phyloP scores from a whole-genome alignment of 345 rosid genomes.

The Eucalyptus polybractea region DNA sequence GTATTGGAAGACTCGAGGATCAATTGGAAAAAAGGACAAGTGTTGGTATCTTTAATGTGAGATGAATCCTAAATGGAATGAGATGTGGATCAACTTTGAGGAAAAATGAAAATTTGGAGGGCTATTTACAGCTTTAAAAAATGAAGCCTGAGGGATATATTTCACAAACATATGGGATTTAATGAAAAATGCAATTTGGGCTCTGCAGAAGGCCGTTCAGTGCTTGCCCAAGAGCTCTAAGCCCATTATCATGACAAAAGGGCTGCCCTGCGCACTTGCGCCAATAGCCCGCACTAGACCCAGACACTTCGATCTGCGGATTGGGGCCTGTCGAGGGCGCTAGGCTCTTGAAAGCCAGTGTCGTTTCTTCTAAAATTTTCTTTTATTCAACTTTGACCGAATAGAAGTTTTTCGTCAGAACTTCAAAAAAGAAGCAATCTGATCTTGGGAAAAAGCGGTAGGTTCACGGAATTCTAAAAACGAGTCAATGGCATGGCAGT shows the following conservation, averaged over 20 bases:
- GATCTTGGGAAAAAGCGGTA: neutral
- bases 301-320: neutral
- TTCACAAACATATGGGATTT: neutral
- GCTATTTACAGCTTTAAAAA: neutral
- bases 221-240: neutral
- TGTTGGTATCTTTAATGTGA: neutral
- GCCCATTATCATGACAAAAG: neutral
- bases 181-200: neutral
- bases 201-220: neutral
- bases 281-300: neutral
- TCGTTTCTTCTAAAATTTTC: no score
- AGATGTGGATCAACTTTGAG: neutral
- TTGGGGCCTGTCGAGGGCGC: neutral
- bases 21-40: neutral
- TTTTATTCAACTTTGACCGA: neutral
- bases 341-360: neutral
- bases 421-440: neutral
- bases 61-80: neutral
- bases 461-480: neutral
- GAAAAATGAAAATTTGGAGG: neutral
- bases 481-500: neutral
- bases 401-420: neutral
- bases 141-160: neutral
- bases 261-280: neutral
- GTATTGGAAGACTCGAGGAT: neutral